Evolutionary conservation across 495 filamentous ascomycete genomes (phyloP).

Genomic region (Hypoxylon crocopeplum): DNA sequence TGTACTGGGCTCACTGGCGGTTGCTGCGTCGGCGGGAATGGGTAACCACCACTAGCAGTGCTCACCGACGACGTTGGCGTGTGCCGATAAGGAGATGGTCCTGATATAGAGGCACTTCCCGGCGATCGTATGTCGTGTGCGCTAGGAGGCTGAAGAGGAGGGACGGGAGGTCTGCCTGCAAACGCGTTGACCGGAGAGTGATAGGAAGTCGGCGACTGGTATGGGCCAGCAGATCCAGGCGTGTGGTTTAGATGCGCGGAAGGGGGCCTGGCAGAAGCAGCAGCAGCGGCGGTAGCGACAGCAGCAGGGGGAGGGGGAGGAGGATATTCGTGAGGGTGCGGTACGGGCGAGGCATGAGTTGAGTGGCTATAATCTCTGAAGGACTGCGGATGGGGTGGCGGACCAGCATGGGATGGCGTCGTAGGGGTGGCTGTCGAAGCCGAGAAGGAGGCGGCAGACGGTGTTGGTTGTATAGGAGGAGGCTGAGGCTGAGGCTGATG

Average conservation of each 20-base stretch:
- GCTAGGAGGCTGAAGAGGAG: conserved; percentile 58
- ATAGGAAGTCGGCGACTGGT: conserved; percentile 51
- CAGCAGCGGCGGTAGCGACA: too few relatives aligned
- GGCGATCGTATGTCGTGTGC: conserved; percentile 60
- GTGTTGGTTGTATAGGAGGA: conserved; percentile 33
- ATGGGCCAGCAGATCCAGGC: conserved; percentile 41
- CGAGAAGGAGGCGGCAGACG: conserved; percentile 25
- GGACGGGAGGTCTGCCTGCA: conserved; percentile 53
- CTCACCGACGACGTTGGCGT: conserved; percentile 54
- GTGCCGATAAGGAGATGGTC: conserved; percentile 61
- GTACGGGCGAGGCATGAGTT: conserved; percentile 50
- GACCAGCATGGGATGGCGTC: conserved; percentile 54
- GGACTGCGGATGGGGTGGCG: conserved; percentile 47
- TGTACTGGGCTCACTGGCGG: conserved; percentile 59
- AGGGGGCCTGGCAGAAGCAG: background rate
- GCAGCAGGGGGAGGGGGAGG: conserved; percentile 11
- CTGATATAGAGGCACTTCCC: conserved; percentile 51
- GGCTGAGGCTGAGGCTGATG: conserved; percentile 21
- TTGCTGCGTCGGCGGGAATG: conserved; percentile 60
- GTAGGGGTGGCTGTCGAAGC: conserved; percentile 49
- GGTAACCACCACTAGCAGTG: conserved; percentile 56
- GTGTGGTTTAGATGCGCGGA: conserved; percentile 40
- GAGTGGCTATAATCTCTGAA: conserved; percentile 56
- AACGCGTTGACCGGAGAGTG: conserved; percentile 48
- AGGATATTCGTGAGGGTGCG: conserved; percentile 40